Evolutionary conservation across 2,329 filamentous ascomycete genomes (phyloP).

Genomic region (Colletotrichum musae): DNA sequence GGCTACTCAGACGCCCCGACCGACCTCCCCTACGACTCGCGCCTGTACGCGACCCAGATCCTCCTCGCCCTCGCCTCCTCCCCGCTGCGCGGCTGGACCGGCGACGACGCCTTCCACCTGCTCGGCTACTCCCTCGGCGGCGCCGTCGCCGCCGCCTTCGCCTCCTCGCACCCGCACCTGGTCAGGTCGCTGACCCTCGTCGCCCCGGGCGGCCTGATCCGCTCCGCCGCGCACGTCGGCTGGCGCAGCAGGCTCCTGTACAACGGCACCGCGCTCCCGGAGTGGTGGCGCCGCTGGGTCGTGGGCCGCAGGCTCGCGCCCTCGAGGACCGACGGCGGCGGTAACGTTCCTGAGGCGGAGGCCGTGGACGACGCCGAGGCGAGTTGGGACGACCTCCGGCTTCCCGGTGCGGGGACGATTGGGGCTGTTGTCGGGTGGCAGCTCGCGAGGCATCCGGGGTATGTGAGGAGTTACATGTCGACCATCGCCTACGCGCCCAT

Average conservation of each 20-base stretch:
- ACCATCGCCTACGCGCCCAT: conserved; percentile 80
- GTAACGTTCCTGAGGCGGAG: conserved; percentile 54
- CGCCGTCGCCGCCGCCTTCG: conserved; percentile 79
- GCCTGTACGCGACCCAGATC: conserved; percentile 77
- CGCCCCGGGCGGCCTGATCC: conserved; percentile 78
- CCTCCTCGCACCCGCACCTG: conserved; percentile 76
- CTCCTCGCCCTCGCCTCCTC: conserved; percentile 77
- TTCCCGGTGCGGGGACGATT: conserved; percentile 65
- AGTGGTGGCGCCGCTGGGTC: conserved; percentile 67
- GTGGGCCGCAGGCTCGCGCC: conserved; percentile 64
- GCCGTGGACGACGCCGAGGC: conserved; percentile 55
- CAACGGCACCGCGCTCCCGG: conserved; percentile 71
- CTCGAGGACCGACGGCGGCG: conserved; percentile 48
- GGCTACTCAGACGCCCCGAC: conserved; percentile 81
- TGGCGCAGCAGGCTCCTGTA: conserved; percentile 76
- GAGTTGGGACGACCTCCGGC: conserved; percentile 63
- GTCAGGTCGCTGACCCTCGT: conserved; percentile 76
- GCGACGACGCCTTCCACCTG: conserved; percentile 73
- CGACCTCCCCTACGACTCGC: conserved; percentile 71
- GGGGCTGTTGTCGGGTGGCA: conserved; percentile 79
- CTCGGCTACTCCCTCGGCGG: conserved; percentile 88
- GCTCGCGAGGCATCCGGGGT: conserved; percentile 75
- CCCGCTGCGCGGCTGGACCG: conserved; percentile 65
- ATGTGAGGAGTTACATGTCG: conserved; percentile 79
- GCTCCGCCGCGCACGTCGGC: conserved; percentile 70